phyloP scores from a whole-genome alignment of 345 rosid genomes.

The Gossypium sturtianum region DNA sequence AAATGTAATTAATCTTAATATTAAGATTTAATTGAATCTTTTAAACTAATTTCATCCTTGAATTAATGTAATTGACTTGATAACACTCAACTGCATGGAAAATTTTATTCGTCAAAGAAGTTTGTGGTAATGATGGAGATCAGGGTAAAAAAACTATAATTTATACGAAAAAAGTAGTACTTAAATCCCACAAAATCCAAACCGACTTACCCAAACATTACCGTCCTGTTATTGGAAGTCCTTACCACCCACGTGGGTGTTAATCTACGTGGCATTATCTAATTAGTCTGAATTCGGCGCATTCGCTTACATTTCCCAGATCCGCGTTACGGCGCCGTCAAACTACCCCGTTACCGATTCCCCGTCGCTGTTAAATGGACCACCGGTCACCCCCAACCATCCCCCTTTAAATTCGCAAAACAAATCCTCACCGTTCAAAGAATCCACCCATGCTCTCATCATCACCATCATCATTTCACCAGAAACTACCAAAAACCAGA shows the following conservation, averaged over 20 bases:
- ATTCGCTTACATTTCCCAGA: constrained; percentile 8
- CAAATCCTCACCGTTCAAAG: constrained; percentile 40
- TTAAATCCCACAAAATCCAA: background rate
- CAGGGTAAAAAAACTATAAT: too few relatives aligned
- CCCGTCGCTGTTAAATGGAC: constrained; percentile 57
- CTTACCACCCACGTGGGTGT: background rate
- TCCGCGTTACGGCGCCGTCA: constrained; percentile 84
- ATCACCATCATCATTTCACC: constrained; percentile 15
- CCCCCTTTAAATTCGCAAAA: constrained; percentile 13
- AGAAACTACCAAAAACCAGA: constrained; percentile 6
- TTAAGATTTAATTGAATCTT: too few relatives aligned
- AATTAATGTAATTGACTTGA: too few relatives aligned
- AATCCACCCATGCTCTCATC: constrained; percentile 4
- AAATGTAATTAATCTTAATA: too few relatives aligned
- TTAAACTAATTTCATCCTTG: too few relatives aligned
- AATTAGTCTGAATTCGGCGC: constrained; percentile 25
- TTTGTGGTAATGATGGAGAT: too few relatives aligned
- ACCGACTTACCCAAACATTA: constrained; percentile 22
- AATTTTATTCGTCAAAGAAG: too few relatives aligned
- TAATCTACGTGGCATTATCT: constrained; percentile 21
- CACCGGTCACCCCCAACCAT: constrained; percentile 18
- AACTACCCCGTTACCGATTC: constrained; percentile 54
- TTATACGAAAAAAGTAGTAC: background rate
- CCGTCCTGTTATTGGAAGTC: background rate
- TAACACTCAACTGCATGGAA: too few relatives aligned